A percentile compares a stretch with the other conserved stretches of the same genome.
These are phyloP conservation scores for Verticillium tricorpus DNA, from an alignment of 2,329 filamentous ascomycete genomes.

Conservation along the genomic window DNA sequence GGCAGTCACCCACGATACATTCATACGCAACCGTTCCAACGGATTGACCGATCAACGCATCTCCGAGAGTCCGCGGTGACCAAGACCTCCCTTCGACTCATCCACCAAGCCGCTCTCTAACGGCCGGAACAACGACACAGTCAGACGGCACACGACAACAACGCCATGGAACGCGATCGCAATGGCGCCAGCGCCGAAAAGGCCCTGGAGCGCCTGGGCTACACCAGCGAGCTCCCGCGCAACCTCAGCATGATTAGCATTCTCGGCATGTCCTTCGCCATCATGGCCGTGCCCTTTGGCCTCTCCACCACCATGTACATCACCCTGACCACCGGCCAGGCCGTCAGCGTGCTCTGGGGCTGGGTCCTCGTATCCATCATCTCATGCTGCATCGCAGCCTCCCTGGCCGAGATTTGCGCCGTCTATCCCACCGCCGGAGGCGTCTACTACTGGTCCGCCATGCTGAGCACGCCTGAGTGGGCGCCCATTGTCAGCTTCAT, in stretches of 20 bases:
- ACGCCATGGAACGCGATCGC: not conserved
- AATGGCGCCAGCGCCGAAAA: slow-evolving; percentile 7
- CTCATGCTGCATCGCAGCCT: slow-evolving; percentile 59
- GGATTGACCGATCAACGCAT: not conserved
- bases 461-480: slow-evolving; percentile 61
- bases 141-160: not conserved
- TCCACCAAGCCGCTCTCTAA: not conserved
- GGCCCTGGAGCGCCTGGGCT: slow-evolving; percentile 38
- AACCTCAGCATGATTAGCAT: slow-evolving; percentile 53
- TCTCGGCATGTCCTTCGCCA: slow-evolving; percentile 64
- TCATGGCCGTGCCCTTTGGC: slow-evolving; percentile 69
- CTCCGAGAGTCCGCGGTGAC: not conserved
- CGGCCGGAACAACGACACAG: not conserved
- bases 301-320: slow-evolving; percentile 66
- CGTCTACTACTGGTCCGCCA: slow-evolving; percentile 68
- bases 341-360: slow-evolving; percentile 66
- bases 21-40: not conserved
- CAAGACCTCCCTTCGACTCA: not conserved
- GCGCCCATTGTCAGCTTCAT: slow-evolving; percentile 65
- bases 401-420: slow-evolving; percentile 64
- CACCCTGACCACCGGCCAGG: slow-evolving; percentile 62
- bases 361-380: slow-evolving; percentile 64
- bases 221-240: slow-evolving; percentile 44
- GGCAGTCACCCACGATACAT: not conserved
- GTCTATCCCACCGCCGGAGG: slow-evolving; percentile 65